Base-by-base conservation (phyloP, 768 basidiomycete genomes). In the Fomitopsis serialis region DNA sequence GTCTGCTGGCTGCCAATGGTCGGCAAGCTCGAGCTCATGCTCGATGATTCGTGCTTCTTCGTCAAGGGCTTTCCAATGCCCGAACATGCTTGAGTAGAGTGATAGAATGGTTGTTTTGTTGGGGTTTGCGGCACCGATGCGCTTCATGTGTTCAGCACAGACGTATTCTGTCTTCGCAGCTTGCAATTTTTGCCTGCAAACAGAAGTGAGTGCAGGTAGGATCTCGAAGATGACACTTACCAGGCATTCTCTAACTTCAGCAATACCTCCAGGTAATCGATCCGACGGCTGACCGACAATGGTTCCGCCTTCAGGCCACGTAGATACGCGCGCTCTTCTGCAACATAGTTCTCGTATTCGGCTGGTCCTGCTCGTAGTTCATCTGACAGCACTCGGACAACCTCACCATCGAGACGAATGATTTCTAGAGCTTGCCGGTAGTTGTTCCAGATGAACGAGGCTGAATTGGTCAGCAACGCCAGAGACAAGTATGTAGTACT, bases 1-100 rank as follows among this genome's bases (percentile, higher is more conserved):
- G 29, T 40, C 19, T 1, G 7, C 45, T 0, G 57, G 52, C 8
- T 34, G 46, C 66, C 65, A 66, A 0, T 59, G 52, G 4, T 50
- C 19, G 9, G 24, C 37, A 12, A 66, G 35, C 11, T 53, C 52
- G 2, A 64, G 45, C 17, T 27, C 3, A 2, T 42, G 24, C 40
- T 66, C 64, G 13, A 58, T 40, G 1, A 37, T 37, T 17, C 29
- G n/a, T 5, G 51, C 60, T 8, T 53, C 42, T 15, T 45, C 45
- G 15, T 54, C 35, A 0, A 45, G n/a, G 0, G 15, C 10, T 23
- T 46, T 24, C 11, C 40, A 37, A 2, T 42, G 24, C 15, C 19
- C 40, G 42, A 25, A 36, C 0, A 52, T 22, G 3, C 24, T 34
- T 8, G 17, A 3, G 17, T 53, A 44, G 17, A 40, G 32, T 3